Conservation (phyloP, 768 basidiomycete genomes). For the Kwoniella mangroviensis region DNA sequence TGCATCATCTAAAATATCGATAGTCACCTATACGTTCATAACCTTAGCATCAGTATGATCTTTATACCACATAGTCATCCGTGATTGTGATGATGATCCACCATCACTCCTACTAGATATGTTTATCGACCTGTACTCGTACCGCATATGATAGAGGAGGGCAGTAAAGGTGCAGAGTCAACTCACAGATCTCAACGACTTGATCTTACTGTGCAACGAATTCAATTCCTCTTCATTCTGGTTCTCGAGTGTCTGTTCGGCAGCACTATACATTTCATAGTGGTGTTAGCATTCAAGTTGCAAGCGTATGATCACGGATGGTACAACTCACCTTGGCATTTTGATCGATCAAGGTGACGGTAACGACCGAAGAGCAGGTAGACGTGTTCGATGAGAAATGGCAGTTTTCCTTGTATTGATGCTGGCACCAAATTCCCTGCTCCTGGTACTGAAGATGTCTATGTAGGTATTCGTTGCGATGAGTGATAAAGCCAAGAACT, state of each 20-base stretch:
- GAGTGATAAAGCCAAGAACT: too few relatives aligned
- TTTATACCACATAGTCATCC: too few relatives aligned
- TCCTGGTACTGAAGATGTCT: too few relatives aligned
- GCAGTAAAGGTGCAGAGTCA: neutral
- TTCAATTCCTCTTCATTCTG: slow-evolving; percentile 57
- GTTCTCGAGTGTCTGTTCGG: slow-evolving; percentile 56
- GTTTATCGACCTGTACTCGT: too few relatives aligned
- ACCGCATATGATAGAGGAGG: too few relatives aligned
- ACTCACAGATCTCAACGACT: slow-evolving; percentile 51
- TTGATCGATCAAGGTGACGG: neutral
- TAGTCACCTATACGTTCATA: slow-evolving; percentile 45
- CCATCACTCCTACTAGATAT: too few relatives aligned
- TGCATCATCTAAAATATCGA: slow-evolving; percentile 57
- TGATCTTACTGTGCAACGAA: slow-evolving; percentile 57
- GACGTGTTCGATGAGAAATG: too few relatives aligned
- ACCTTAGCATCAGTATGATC: neutral
- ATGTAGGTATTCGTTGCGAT: too few relatives aligned
- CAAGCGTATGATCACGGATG: neutral
- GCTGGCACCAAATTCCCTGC: too few relatives aligned
- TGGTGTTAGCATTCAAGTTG: neutral
- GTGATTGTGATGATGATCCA: too few relatives aligned
- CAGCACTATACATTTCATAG: slow-evolving; percentile 24
- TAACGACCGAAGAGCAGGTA: too few relatives aligned
- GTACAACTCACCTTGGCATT: slow-evolving; percentile 25
- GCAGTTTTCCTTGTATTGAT: too few relatives aligned